Percentiles rank a stretch among this genome's conserved stretches.
Evolutionary conservation across 805 yeast species (phyloP).

Genomic region (Metschnikowia gruessii): DNA sequence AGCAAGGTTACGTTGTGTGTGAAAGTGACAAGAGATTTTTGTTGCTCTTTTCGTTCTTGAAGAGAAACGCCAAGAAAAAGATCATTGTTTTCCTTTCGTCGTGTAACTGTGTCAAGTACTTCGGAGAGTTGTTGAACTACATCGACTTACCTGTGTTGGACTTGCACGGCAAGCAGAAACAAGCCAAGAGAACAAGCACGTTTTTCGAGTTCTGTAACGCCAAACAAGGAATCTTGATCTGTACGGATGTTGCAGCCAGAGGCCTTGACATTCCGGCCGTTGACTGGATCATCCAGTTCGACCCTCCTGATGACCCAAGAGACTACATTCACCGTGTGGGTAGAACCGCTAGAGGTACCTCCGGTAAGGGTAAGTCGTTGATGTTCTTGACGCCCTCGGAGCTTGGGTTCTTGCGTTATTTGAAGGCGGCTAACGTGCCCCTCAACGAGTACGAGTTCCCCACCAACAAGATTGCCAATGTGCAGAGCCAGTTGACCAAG

Average conservation of each 20-base stretch:
- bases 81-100: conserved; percentile 93
- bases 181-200: conserved; percentile 97
- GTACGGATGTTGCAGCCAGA: conserved; percentile 99
- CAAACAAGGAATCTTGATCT: conserved; percentile 84
- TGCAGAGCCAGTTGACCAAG: conserved; percentile 89
- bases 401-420: conserved; percentile 88
- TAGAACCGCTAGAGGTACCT: conserved; percentile 92
- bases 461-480: conserved; percentile 88
- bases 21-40: conserved; percentile 93
- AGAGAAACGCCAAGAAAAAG: conserved; percentile 88
- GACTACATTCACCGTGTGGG: conserved; percentile 99
- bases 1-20: conserved; percentile 97
- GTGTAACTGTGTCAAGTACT: conserved; percentile 95
- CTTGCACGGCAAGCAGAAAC: conserved; percentile 97
- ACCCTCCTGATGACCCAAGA: conserved; percentile 99
- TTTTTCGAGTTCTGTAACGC: conserved; percentile 98
- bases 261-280: conserved; percentile 98
- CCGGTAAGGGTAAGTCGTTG: conserved; percentile 87
- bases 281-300: conserved; percentile 98
- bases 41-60: conserved; percentile 85
- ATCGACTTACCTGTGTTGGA: conserved; percentile 96
- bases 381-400: conserved; percentile 96
- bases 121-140: conserved; percentile 90
- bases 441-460: conserved; percentile 97
- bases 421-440: conserved; percentile 96